Evolutionary conservation across 129 eudicot species (phyloP), one percentile per base, ranked within the genome.

Genomic region (Smallanthus sonchifolius): DNA sequence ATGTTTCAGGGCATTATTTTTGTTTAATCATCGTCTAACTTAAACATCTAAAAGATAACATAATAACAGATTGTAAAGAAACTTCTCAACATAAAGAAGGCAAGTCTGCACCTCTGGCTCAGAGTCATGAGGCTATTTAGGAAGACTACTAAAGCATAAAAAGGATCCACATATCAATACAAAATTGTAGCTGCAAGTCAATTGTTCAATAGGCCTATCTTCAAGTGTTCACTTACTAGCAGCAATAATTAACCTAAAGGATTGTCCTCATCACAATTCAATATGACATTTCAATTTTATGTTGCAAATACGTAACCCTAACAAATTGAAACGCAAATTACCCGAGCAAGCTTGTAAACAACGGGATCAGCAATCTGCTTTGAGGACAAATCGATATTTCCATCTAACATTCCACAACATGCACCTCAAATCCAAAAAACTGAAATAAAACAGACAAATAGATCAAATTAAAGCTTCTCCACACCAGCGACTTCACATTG

Each of bases 311-410:
- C 44, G 30, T 34, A 77, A 68, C 43, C 72, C 77, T 61, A 61
- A 61, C 28, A 62, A 61, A 61, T 7, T 8, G 34, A 70, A 60
- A 61, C 54, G 0, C 47, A 48, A 68, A 52, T 74, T 92, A 92
- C 98, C 96, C 95, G 84, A 81, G 91, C 98, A 73, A 92, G 96
- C 95, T 89, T 84, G 83, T 92, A 92, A 40, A 92, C 92, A 75
- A 89, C 86, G 10, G 98, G 96, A 87, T 92, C 92, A 71, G 91
- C 79, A 70, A 76, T 75, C 80, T 75, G 66, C 75, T 82, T 79
- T 47, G 80, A 70, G 10, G 73, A 67, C 30, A 24, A 24, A 24
- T 24, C 30, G 30, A 24, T 24, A 24, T 70, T 77, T 87, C 97
- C 93, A 89, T 89, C 74, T 77, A 74, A 77, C 76, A 76, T 77